These are phyloP conservation scores for Fusarium neocosmosporiellum DNA, from an alignment of 2,329 filamentous ascomycete species.

Conservation along the genomic window DNA sequence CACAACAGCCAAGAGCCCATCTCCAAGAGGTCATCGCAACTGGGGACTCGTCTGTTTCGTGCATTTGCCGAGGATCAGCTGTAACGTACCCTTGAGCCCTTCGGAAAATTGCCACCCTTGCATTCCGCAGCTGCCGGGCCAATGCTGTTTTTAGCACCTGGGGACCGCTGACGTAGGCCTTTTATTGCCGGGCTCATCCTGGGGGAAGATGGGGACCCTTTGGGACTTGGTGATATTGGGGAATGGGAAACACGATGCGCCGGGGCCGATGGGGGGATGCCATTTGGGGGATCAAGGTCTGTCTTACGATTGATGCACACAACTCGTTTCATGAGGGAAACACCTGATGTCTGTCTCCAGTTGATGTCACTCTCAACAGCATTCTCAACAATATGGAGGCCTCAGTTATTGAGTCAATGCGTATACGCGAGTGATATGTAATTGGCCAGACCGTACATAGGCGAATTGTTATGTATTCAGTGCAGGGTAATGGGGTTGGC, in stretches of 20 bases:
- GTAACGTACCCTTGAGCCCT: not conserved
- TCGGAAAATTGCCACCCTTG: not conserved
- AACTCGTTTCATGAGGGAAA: not conserved
- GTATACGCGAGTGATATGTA: not conserved
- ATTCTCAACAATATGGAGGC: not conserved
- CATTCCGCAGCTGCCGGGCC: not conserved
- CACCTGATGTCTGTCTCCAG: not conserved
- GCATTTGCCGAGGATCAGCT: not conserved
- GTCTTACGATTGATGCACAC: not conserved
- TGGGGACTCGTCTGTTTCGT: not conserved
- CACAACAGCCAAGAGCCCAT: not conserved
- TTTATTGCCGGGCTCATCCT: not conserved
- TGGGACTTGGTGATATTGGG: not conserved
- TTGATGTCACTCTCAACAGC: not conserved
- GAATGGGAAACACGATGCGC: not conserved
- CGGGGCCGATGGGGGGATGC: not conserved
- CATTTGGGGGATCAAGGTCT: not conserved
- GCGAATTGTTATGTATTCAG: not conserved
- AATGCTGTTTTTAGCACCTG: slow-evolving; percentile 2
- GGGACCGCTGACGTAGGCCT: not conserved
- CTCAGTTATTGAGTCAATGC: not conserved
- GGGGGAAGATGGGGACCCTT: not conserved
- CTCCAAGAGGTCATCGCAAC: not conserved
- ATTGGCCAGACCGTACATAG: not conserved
- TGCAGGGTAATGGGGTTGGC: not conserved